phyloP scores from a whole-genome alignment of 2,329 filamentous ascomycete genomes.

The Exophiala oligosperma region DNA sequence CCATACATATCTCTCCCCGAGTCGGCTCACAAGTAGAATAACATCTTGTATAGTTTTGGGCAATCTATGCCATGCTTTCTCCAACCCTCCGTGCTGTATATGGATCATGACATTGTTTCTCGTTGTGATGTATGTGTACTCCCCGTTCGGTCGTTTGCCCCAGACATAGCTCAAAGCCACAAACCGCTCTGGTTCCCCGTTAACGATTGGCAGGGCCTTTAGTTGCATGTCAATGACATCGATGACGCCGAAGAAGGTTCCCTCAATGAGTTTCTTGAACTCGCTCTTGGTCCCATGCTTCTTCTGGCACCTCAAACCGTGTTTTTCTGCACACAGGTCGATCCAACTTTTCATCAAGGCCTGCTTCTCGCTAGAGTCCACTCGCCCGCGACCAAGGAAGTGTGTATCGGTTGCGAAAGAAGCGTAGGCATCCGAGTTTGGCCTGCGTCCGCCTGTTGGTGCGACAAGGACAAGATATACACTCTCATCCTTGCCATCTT shows the following conservation, averaged over 20 bases:
- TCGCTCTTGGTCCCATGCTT: neutral
- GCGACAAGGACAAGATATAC: neutral
- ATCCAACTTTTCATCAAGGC: neutral
- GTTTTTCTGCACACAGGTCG: neutral
- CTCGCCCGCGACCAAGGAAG: neutral
- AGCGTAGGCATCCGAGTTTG: neutral
- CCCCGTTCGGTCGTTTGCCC: neutral
- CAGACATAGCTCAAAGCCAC: neutral
- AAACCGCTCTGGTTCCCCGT: neutral
- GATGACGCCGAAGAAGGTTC: neutral
- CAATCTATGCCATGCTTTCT: neutral
- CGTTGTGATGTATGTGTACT: neutral
- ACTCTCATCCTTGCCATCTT: neutral
- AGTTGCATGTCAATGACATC: neutral
- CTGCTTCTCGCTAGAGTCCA: neutral
- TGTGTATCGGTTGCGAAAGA: neutral
- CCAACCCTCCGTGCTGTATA: neutral
- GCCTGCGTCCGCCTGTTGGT: neutral
- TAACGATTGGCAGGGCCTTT: neutral
- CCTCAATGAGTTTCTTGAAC: neutral
- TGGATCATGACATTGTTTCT: neutral
- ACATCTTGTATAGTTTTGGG: neutral
- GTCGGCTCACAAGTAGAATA: no score
- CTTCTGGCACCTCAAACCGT: neutral
- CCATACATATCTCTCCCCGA: no score